phyloP scores from a whole-genome alignment of 148 eudicot species.

The Arbutus unedo region DNA sequence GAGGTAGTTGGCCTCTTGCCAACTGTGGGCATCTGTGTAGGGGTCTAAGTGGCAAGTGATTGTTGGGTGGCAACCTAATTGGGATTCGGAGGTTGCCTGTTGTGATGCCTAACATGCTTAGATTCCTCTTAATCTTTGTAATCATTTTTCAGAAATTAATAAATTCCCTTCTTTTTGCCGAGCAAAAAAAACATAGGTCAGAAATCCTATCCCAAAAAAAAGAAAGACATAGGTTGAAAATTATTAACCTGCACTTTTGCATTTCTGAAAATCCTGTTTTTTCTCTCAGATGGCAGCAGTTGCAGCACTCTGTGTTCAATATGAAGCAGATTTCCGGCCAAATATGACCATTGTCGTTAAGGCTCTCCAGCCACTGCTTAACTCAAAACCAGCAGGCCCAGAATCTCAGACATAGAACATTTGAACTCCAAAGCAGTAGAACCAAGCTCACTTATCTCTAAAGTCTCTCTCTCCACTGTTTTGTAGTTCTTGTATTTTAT shows the following conservation, averaged over 20 bases:
- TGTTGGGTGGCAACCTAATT: too few relatives aligned
- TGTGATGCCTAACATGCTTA: too few relatives aligned
- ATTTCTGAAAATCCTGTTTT: background rate
- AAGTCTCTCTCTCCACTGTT: background rate
- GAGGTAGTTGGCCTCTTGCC: too few relatives aligned
- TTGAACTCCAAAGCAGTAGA: background rate
- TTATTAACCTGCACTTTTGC: background rate
- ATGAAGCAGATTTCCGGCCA: constrained; percentile 94
- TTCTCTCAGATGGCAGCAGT: constrained; percentile 84
- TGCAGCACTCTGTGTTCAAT: constrained; percentile 92
- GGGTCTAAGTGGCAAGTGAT: too few relatives aligned
- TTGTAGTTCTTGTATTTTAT: background rate
- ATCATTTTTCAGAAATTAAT: too few relatives aligned
- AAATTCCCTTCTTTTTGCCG: too few relatives aligned
- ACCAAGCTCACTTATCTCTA: background rate
- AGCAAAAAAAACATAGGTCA: background rate
- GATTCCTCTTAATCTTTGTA: too few relatives aligned
- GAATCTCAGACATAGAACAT: constrained; percentile 39
- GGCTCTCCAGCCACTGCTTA: constrained; percentile 85
- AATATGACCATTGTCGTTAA: constrained; percentile 97
- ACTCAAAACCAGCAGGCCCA: constrained; percentile 48
- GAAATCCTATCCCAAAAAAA: too few relatives aligned
- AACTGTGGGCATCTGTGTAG: too few relatives aligned
- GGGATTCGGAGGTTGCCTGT: too few relatives aligned
- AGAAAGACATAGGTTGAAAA: background rate